Percentiles rank a stretch among this genome's conserved stretches.
phyloP scores from a whole-genome alignment of 768 basidiomycete species.

The Pulveroboletus sp. region DNA sequence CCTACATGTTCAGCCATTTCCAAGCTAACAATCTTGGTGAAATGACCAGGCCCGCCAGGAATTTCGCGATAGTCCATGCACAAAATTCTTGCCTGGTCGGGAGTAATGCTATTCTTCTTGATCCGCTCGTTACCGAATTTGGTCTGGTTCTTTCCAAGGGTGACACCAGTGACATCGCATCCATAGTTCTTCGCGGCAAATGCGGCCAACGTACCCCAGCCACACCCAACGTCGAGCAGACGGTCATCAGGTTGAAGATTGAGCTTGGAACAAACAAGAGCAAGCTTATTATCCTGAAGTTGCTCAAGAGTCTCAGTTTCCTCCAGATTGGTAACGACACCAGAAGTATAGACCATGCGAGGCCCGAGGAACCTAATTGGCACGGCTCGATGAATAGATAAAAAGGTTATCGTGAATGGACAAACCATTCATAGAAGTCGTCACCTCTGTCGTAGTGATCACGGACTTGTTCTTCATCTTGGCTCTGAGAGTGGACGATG shows the following conservation, averaged over 20 bases:
- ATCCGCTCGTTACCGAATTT: conserved; percentile 90
- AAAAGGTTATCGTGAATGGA: background rate
- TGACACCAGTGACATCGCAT: conserved; percentile 96
- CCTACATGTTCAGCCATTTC: conserved; percentile 99
- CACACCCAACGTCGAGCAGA: conserved; percentile 83
- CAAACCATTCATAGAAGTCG: conserved; percentile 86
- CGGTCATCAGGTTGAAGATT: conserved; percentile 82
- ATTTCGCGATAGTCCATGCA: conserved; percentile 94
- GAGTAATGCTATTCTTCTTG: conserved; percentile 63
- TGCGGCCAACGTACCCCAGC: conserved; percentile 94
- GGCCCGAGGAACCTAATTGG: conserved; percentile 79
- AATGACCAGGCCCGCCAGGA: conserved; percentile 67
- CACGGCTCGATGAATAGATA: background rate
- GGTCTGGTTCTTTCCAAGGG: conserved; percentile 86
- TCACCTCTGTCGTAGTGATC: conserved; percentile 96
- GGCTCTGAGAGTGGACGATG: conserved; percentile 80
- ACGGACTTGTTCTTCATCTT: conserved; percentile 94
- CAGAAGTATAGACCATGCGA: conserved; percentile 97
- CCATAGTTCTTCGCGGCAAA: conserved; percentile 96
- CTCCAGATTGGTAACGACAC: conserved; percentile 69
- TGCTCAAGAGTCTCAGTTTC: conserved; percentile 81
- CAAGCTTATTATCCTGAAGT: conserved; percentile 97
- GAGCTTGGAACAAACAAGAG: conserved; percentile 92
- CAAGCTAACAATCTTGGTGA: conserved; percentile 90
- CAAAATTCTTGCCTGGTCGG: conserved; percentile 80